Conservation (phyloP, 192 early-diverging fungal genomes). For the Spinellus fusiger region DNA sequence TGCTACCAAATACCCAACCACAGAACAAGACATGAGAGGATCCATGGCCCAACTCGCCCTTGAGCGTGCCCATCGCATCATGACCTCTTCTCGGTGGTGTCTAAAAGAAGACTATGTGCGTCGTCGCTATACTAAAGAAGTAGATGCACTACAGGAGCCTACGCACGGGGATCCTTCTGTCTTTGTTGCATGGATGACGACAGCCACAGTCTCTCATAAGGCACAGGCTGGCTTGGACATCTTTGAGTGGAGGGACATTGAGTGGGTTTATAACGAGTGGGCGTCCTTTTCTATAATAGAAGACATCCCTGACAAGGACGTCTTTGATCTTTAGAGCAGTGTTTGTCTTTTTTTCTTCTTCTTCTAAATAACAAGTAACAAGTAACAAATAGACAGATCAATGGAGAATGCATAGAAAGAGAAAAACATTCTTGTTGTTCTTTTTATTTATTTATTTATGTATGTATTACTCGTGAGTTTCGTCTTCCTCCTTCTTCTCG, state of each 20-base stretch:
- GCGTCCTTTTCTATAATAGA: neutral
- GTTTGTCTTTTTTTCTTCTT: neutral
- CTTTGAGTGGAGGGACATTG: slow-evolving; percentile 24
- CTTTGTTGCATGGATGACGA: slow-evolving; percentile 15
- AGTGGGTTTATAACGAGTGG: slow-evolving; percentile 27
- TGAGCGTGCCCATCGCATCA: slow-evolving; percentile 12
- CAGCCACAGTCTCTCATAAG: neutral
- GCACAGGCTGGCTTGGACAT: neutral
- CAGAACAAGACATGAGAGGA: neutral
- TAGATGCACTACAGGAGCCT: neutral
- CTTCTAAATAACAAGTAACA: neutral
- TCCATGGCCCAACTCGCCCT: slow-evolving; percentile 15
- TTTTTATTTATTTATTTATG: neutral
- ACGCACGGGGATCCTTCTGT: neutral
- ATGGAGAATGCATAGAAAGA: neutral
- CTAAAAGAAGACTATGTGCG: neutral
- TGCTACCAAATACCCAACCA: neutral
- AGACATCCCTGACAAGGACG: neutral
- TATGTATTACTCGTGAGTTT: neutral
- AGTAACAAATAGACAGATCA: neutral
- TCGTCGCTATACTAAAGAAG: neutral
- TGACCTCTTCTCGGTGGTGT: slow-evolving; percentile 8
- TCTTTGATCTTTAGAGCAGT: neutral
- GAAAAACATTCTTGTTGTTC: neutral
- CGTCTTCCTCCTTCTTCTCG: slow-evolving; percentile 11